These are phyloP conservation scores for Coniosporium apollinis DNA, from an alignment of 495 filamentous ascomycete species.

Conservation along the genomic window DNA sequence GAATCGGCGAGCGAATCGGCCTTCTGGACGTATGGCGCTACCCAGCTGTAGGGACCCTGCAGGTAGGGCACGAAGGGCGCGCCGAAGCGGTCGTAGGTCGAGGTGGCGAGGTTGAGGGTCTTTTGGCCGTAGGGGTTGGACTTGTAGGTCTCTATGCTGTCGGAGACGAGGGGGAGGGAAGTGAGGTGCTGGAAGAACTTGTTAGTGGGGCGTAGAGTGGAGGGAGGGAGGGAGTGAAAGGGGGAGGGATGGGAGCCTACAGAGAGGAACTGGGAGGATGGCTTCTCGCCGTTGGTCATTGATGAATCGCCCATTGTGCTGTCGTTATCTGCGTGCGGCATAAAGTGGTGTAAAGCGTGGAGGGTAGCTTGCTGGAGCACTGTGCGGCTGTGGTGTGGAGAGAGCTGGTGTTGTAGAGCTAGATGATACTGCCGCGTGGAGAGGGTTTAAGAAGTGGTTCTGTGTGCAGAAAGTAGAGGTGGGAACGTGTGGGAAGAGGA, in stretches of 20 bases:
- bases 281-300: constrained; percentile 49
- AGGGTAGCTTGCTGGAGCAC: no score
- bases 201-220: constrained; percentile 1
- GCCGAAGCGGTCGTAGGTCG: constrained; percentile 47
- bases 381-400: no score
- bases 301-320: constrained; percentile 11
- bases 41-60: constrained; percentile 53
- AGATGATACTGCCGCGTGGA: no score
- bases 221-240: constrained; percentile 4
- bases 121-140: constrained; percentile 63
- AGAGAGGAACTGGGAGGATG: constrained; percentile 47
- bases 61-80: constrained; percentile 67
- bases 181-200: constrained; percentile 48
- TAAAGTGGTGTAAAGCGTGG: no score
- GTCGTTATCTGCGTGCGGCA: constrained; percentile 27
- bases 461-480: no score
- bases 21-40: constrained; percentile 66
- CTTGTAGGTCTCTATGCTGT: constrained; percentile 62
- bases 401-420: no score
- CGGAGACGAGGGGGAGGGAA: constrained; percentile 71
- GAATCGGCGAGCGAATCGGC: constrained; percentile 67
- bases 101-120: constrained; percentile 53
- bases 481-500: no score
- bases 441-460: no score
- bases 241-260: no score